Evolutionary conservation across 345 rosid species (phyloP).

Genomic region (Laguncularia racemosa): DNA sequence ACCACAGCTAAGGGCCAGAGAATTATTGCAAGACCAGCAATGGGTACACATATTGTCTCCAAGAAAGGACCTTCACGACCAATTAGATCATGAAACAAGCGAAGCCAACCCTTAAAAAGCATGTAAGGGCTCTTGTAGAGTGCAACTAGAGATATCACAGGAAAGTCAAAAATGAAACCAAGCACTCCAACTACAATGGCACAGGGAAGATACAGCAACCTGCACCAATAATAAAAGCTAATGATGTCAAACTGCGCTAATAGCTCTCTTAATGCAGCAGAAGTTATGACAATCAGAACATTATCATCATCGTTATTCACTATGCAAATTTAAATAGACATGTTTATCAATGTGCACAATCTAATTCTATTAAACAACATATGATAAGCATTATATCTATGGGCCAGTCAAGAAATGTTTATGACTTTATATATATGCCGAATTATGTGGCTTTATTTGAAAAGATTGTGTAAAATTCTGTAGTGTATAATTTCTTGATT

Average conservation of each 20-base stretch:
- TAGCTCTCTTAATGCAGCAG: too few species aligned
- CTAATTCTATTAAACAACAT: too few species aligned
- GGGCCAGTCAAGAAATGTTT: too few species aligned
- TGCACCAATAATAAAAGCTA: conserved; percentile 21
- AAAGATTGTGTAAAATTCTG: too few species aligned
- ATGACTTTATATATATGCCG: too few species aligned
- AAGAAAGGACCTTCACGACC: conserved; percentile 99
- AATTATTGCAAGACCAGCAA: conserved; percentile 86
- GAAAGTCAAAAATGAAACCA: conserved; percentile 62
- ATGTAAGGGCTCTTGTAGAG: conserved; percentile 79
- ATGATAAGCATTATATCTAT: too few species aligned
- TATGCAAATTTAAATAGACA: too few species aligned
- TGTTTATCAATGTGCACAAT: too few species aligned
- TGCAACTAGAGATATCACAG: conserved; percentile 64
- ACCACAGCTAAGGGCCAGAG: conserved; percentile 95
- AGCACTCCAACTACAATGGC: conserved; percentile 52
- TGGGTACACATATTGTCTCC: conserved; percentile 96
- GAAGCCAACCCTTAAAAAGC: conserved; percentile 95
- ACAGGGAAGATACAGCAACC: conserved; percentile 61
- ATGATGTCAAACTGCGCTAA: background rate
- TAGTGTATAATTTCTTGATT: too few species aligned
- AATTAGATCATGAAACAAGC: conserved; percentile 75
- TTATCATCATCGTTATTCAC: too few species aligned
- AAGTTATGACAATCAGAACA: too few species aligned
- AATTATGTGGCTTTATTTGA: too few species aligned